A percentile compares a stretch with the other conserved stretches of the same genome.
These are phyloP conservation scores for Quercus phellos DNA, from an alignment of 331 rosid genomes.

Conservation along the genomic window DNA sequence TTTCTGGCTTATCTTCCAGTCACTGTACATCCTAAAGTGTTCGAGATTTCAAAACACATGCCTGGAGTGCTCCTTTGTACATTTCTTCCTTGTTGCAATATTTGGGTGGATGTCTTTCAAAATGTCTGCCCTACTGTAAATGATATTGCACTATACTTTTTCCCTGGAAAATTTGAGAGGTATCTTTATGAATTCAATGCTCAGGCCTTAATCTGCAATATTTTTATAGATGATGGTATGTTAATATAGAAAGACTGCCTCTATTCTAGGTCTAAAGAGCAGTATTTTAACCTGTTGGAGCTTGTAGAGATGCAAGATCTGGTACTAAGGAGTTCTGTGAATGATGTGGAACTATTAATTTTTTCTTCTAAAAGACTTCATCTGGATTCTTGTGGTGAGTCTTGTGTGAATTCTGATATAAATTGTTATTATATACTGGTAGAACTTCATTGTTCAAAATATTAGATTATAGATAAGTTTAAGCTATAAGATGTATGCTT, in stretches of 20 bases:
- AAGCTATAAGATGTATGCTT: no score
- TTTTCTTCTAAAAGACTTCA: constrained; percentile 3
- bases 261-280: constrained; percentile 6
- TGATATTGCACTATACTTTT: constrained; percentile 3
- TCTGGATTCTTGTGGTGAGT: constrained; percentile 3
- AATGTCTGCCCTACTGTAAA: background rate
- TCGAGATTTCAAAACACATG: background rate
- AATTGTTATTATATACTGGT: no score
- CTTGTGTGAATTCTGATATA: background rate
- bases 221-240: background rate
- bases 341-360: constrained; percentile 2
- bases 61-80: constrained; percentile 1
- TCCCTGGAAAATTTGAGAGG: constrained; percentile 10
- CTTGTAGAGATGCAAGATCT: constrained; percentile 5
- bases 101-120: constrained; percentile 1
- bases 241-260: background rate
- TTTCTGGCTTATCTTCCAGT: constrained; percentile 6
- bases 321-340: background rate
- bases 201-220: background rate
- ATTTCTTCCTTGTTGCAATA: background rate
- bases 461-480: background rate
- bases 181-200: background rate
- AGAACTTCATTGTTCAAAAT: no score
- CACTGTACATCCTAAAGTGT: background rate
- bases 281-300: constrained; percentile 3